These are phyloP conservation scores for Brassica incana DNA, from an alignment of 345 rosid genomes.

Conservation along the genomic window DNA sequence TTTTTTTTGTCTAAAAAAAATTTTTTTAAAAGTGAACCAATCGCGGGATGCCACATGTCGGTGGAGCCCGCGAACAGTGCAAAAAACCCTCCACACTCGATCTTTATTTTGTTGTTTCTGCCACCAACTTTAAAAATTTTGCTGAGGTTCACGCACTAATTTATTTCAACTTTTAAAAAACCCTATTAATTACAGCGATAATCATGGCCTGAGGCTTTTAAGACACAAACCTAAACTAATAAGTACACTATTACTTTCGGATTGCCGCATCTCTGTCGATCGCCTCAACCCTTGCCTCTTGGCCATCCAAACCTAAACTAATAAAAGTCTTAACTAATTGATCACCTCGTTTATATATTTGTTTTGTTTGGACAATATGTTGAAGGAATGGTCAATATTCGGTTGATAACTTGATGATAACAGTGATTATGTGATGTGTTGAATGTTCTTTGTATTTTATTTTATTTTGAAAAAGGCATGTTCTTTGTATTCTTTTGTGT, in stretches of 20 bases:
- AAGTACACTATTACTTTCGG: neutral
- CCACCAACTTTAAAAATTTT: too few relatives aligned
- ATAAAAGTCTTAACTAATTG: neutral
- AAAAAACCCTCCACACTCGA: too few relatives aligned
- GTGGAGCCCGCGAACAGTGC: too few relatives aligned
- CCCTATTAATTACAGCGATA: too few relatives aligned
- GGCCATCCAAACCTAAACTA: neutral
- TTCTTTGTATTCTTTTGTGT: neutral
- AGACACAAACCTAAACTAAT: neutral
- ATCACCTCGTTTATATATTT: neutral
- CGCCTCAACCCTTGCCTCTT: neutral
- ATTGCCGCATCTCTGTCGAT: neutral
- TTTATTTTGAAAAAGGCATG: neutral
- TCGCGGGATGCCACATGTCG: too few relatives aligned
- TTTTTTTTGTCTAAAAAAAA: too few relatives aligned
- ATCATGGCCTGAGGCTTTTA: neutral
- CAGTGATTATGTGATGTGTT: neutral
- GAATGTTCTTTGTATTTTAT: neutral
- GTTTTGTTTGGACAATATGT: neutral
- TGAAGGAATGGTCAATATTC: neutral
- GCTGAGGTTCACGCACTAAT: too few relatives aligned
- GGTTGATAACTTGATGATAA: neutral
- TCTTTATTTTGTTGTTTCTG: too few relatives aligned
- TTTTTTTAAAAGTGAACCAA: too few relatives aligned
- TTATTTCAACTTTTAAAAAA: too few relatives aligned